Base-by-base conservation (phyloP, 345 rosid species). In the rapeseed (Brassica napus) region DNA sequence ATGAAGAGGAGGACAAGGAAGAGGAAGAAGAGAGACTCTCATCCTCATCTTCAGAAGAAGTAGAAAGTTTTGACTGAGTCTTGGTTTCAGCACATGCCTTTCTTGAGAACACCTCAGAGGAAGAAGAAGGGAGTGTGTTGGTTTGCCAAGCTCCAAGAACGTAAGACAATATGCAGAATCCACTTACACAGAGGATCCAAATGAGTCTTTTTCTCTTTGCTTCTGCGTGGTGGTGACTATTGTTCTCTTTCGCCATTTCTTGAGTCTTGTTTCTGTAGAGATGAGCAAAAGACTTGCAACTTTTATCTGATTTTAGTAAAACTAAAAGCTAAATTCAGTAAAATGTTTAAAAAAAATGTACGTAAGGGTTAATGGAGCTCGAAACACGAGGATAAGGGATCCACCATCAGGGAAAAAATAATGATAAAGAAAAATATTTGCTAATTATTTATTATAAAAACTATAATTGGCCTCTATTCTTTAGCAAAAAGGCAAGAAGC, bases 381-480 rank as follows among this genome's bases (percentile, higher is more conserved):
- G 57, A 49, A n/a, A 49, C 57, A 49, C 57, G 57, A 49, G 57
- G 57, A 49, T 49, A 49, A 49, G 57, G 57, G 57, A n/a, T 49
- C 57, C 57, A 49, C 57, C 57, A 49, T 49, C 18, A 49, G 18
- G 18, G 57, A 14, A 49, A 47, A 49, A 14, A 49, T 14, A n/a
- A 5, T 49, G 54, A 49, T 49, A 49, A 49, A 49, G 54, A 14
- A 49, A 49, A 14, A 4, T 49, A 49, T 49, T 49, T 49, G 16
- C 11, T 42, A 42, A 42, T 42, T 42, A 42, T 42, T 39, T 42
- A 9, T 12, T 49, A 49, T 49, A 49, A 49, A 49, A 49, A 4
- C 18, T 49, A 49, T 49, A n/a, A 49, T 49, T 49, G 57, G 16
- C 15, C 57, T 49, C 57, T 49, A 49, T 49, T 49, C 57, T 49